phyloP scores from a whole-genome alignment of 148 eudicot genomes.

The Talinum fruticosum region DNA sequence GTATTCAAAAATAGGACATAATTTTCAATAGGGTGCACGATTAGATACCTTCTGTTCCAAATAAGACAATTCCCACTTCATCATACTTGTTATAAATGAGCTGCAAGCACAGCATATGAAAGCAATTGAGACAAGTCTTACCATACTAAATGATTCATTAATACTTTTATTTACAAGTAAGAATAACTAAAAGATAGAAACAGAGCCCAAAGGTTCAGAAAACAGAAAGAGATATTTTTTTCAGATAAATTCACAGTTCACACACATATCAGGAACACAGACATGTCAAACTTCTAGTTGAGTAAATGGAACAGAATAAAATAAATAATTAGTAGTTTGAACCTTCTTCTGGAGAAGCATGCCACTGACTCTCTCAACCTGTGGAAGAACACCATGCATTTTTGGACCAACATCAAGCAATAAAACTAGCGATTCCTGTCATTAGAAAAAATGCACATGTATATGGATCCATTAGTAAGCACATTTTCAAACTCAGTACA shows the following conservation, averaged over 20 bases:
- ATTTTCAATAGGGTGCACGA: slow-evolving; percentile 11
- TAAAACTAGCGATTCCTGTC: slow-evolving; percentile 69
- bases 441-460: no score
- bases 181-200: background rate
- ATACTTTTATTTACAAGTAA: background rate
- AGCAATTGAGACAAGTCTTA: background rate
- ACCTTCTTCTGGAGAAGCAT: slow-evolving; percentile 93
- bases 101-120: slow-evolving; percentile 45
- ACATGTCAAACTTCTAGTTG: background rate
- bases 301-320: slow-evolving; percentile 8
- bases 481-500: background rate
- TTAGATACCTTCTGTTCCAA: slow-evolving; percentile 87
- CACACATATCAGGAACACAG: background rate
- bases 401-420: slow-evolving; percentile 91
- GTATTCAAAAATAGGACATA: background rate
- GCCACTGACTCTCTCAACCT: slow-evolving; percentile 78
- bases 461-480: slow-evolving; percentile 12
- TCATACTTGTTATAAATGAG: slow-evolving; percentile 73
- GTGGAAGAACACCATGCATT: slow-evolving; percentile 74
- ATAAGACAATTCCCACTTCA: slow-evolving; percentile 81
- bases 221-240: background rate
- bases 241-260: no score
- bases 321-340: slow-evolving; percentile 3
- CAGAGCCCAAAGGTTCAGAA: background rate
- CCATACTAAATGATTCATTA: background rate